A percentile compares a stretch with the other conserved stretches of the same genome.
Evolutionary conservation across 2,329 filamentous ascomycete genomes (phyloP).

Genomic region (Zasmidium angulare): DNA sequence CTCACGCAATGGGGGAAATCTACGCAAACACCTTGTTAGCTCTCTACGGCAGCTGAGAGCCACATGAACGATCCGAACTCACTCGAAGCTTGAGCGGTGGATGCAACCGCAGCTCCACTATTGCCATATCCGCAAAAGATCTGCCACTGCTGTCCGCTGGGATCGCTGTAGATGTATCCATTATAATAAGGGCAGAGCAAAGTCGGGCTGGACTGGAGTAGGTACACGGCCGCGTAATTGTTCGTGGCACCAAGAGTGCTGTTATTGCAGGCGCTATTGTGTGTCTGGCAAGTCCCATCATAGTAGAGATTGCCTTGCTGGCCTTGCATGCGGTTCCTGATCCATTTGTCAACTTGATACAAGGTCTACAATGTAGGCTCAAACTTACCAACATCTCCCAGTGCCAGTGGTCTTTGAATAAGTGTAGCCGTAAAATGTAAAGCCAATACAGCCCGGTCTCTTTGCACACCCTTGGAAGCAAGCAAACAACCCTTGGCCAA

Average conservation of each 20-base stretch:
- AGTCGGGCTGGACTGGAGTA: slow-evolving; percentile 2
- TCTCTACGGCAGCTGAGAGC: no score
- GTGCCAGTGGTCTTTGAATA: not conserved
- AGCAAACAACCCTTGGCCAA: not conserved
- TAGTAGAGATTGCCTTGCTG: slow-evolving; percentile 4
- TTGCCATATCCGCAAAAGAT: not conserved
- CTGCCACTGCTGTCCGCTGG: not conserved
- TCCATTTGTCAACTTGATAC: no score
- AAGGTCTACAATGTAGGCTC: no score
- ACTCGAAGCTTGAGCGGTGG: not conserved
- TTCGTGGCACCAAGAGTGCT: not conserved
- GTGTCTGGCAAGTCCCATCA: not conserved
- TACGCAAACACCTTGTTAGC: not conserved
- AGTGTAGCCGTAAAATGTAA: not conserved
- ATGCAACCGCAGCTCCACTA: not conserved
- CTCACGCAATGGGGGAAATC: slow-evolving; percentile 1
- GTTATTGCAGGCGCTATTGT: not conserved
- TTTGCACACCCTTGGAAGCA: slow-evolving; percentile 3
- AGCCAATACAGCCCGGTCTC: not conserved
- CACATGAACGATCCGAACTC: not conserved
- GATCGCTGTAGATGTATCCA: not conserved
- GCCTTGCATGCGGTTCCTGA: not conserved
- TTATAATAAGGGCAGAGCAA: slow-evolving; percentile 3
- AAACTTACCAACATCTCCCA: not conserved
- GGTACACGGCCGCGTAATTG: slow-evolving; percentile 1